Base-by-base conservation (phyloP, 495 filamentous ascomycete species). In the Parachaetomium inaequale region DNA sequence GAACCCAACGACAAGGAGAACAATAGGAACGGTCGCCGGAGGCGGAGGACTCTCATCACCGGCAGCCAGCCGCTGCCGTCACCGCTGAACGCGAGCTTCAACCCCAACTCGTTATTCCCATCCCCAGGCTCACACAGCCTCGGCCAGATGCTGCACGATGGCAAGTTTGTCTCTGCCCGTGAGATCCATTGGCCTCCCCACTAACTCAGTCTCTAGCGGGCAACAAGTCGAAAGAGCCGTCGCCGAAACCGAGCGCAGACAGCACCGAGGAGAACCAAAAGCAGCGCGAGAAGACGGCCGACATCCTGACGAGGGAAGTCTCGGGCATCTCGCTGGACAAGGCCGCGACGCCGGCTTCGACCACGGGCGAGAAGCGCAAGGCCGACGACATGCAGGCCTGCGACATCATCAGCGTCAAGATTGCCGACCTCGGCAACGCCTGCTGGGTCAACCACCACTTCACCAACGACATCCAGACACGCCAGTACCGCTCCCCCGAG, bases 391-490 rank as follows among this genome's bases (percentile, higher is more conserved):
- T 76, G 69, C 68, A 79, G 17, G 76, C 77, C 52, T 77, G 75
- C 66, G 87, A 93, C 62, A 91, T 89, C 46, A 99, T 99, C 61
- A 96, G 92, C 4, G 94, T 99, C 68, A 99, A 99, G 79, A 99
- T 99, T 74, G 94, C 94, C 15, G 94, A 99, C 79, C 81, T 99
- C 59, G 94, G 94, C 34, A 99, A 99, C 71, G 94, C 94, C 11
- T 99, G 94, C 78, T 99, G 94, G 94, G 92, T 96, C 26, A 88
- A 90, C 32, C 94, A 99, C 72, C 94, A 99, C 73, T 99, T 99
- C 76, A 99, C 94, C 65, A 97, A 99, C 68, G 94, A 99, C 70
- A 99, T 99, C 63, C 94, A 99, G 68, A 99, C 94, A 8, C 84
- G 94, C 68, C 94, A 99, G 74, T 99, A 99, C 75, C 84, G 94